Evolutionary conservation across 306 rosid genomes (phyloP), one percentile per base, ranked within the genome.

Genomic region (Quercus variabilis): DNA sequence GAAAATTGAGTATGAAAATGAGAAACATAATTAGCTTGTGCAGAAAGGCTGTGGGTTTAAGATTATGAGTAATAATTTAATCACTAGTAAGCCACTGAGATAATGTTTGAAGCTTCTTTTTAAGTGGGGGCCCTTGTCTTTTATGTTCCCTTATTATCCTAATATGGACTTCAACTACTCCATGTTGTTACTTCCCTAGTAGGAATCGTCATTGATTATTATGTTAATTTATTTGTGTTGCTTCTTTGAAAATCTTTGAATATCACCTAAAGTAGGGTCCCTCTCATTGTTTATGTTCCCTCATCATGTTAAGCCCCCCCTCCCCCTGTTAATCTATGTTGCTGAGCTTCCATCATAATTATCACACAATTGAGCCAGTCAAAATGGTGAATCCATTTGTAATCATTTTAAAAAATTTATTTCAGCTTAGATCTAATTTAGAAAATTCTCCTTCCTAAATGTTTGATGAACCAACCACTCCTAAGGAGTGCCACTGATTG

Each of bases 181-280:
- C 70, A 30, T 6, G 23, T 5, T 31, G 31, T 64, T 30, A 64
- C n/a, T 30, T 17, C 71, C 43, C 46, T 8, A 5, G 38, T 15
- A 63, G 43, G 38, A 63, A 63, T 63, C 69, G 38, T 14, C 12
- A 6, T 74, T 15, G 20, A 49, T 70, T 57, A 46, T 51, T n/a
- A 65, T 70, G 21, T 67, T 57, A 57, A 56, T 76, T 19, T 25
- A 57, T 15, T 33, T 51, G 63, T n/a, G 20, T 58, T 74, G 28
- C n/a, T 5, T 71, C 55, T 19, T 4, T 6, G 20, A 15, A 59
- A 30, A 25, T 17, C 55, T 75, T 69, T 59, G 63, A 60, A 56
- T 18, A 64, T 80, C 28, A 41, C 10, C 74, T 11, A 38, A 77
- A 52, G 77, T 38, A 58, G 82, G 71, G 80, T 21, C 76, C 73